Conservation (phyloP, 768 basidiomycete species). For the Lactarius trivialis region DNA sequence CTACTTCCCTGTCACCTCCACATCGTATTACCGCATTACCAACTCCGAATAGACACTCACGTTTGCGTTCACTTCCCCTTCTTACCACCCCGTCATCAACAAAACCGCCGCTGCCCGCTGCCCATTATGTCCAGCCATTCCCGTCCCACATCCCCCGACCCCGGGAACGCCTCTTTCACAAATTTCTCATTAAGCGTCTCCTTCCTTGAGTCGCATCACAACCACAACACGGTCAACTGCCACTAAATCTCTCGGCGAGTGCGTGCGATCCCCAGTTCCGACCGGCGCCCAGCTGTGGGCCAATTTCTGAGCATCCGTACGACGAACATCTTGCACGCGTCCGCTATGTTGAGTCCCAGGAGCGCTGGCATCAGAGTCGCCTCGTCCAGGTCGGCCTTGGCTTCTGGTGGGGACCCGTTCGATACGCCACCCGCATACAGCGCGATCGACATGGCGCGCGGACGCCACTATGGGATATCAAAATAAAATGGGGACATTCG, state of each 20-base stretch:
- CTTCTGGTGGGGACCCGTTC: slow-evolving; percentile 1
- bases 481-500: neutral
- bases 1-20: neutral
- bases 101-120: neutral
- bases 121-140: neutral
- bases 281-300: neutral
- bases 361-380: neutral
- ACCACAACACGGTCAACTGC: slow-evolving; percentile 4
- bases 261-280: neutral
- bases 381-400: neutral
- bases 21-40: neutral
- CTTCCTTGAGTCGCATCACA: neutral
- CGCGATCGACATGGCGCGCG: slow-evolving; percentile 4
- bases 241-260: slow-evolving; percentile 10
- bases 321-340: neutral
- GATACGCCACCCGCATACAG: slow-evolving; percentile 20
- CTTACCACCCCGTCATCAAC: slow-evolving; percentile 1
- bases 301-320: slow-evolving; percentile 3
- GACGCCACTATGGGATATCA: neutral
- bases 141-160: neutral
- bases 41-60: slow-evolving; percentile 5
- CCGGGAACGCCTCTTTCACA: neutral
- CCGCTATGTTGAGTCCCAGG: neutral
- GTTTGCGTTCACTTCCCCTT: slow-evolving; percentile 10
- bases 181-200: neutral